A percentile compares a stretch with the other conserved stretches of the same genome.
Conservation (phyloP, 2,329 filamentous ascomycete species). For the Elsinoe fawcettii region DNA sequence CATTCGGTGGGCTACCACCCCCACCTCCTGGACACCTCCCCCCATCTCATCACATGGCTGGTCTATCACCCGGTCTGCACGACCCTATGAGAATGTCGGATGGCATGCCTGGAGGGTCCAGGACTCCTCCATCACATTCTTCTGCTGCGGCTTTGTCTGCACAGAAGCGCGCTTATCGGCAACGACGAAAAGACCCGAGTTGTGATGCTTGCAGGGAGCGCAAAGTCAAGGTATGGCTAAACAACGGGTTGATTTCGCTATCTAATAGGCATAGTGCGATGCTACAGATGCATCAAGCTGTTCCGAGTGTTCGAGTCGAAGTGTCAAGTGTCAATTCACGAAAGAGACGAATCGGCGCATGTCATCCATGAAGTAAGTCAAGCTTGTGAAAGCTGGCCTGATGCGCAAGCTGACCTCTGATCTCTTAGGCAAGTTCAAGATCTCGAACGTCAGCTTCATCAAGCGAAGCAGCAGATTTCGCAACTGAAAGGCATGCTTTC, state of each 20-base stretch:
- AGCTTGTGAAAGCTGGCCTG: background rate
- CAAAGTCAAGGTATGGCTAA: slow-evolving; percentile 52
- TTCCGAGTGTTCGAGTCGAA: slow-evolving; percentile 92
- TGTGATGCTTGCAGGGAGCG: slow-evolving; percentile 92
- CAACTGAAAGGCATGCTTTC: slow-evolving; percentile 60
- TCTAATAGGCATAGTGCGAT: slow-evolving; percentile 58
- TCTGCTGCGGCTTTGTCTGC: slow-evolving; percentile 52
- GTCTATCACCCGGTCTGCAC: background rate
- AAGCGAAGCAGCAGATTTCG: slow-evolving; percentile 70
- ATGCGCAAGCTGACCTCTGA: background rate
- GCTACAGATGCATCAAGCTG: slow-evolving; percentile 94
- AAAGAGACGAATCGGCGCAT: slow-evolving; percentile 98
- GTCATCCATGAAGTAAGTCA: slow-evolving; percentile 84
- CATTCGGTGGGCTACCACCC: slow-evolving; percentile 2
- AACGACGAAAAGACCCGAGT: slow-evolving; percentile 90
- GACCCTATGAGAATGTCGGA: slow-evolving; percentile 11
- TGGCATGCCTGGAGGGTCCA: slow-evolving; percentile 6
- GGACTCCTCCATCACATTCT: slow-evolving; percentile 35
- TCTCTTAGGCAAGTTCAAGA: slow-evolving; percentile 73
- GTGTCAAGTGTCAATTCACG: slow-evolving; percentile 96
- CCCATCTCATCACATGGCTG: background rate
- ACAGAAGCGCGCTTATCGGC: slow-evolving; percentile 89
- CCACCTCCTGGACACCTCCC: background rate
- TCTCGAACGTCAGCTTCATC: slow-evolving; percentile 80
- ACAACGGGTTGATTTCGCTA: background rate